Conservation (phyloP, 352 stramenopile genomes). For the Phytophthora constricta region DNA sequence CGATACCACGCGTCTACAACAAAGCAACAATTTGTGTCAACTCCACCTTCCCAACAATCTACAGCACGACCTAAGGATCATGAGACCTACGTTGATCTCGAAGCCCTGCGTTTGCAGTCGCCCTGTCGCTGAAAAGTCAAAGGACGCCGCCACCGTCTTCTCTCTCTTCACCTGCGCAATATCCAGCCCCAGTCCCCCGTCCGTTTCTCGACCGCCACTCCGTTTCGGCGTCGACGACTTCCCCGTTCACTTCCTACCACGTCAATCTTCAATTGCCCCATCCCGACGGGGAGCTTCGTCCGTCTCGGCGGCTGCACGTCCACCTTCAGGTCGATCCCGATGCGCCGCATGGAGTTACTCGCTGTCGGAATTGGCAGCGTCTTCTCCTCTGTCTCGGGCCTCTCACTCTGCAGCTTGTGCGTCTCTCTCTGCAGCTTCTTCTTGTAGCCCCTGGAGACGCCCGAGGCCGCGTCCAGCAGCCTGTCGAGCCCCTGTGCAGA, state of each 20-base stretch:
- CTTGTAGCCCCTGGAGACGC: slow-evolving; percentile 71
- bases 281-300: slow-evolving; percentile 40
- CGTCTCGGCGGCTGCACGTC: slow-evolving; percentile 43
- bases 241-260: slow-evolving; percentile 27
- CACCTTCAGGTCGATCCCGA: slow-evolving; percentile 63
- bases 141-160: slow-evolving; percentile 65
- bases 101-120: slow-evolving; percentile 84
- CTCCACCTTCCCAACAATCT: not conserved
- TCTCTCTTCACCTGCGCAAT: slow-evolving; percentile 69
- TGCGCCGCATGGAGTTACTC: slow-evolving; percentile 43
- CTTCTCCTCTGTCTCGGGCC: slow-evolving; percentile 8
- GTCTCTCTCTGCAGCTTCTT: slow-evolving; percentile 83
- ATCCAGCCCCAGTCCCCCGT: slow-evolving; percentile 65
- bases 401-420: slow-evolving; percentile 61
- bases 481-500: slow-evolving; percentile 49
- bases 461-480: slow-evolving; percentile 58
- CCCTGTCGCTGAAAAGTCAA: slow-evolving; percentile 83
- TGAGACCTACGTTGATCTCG: slow-evolving; percentile 76
- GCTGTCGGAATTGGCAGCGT: slow-evolving; percentile 5
- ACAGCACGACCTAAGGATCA: not conserved
- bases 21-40: slow-evolving; percentile 11
- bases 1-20: slow-evolving; percentile 73
- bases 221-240: slow-evolving; percentile 24
- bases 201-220: slow-evolving; percentile 35
- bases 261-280: slow-evolving; percentile 58